Evolutionary conservation across 2,329 filamentous ascomycete species (phyloP).

Genomic region (Verticillium alfalfae): DNA sequence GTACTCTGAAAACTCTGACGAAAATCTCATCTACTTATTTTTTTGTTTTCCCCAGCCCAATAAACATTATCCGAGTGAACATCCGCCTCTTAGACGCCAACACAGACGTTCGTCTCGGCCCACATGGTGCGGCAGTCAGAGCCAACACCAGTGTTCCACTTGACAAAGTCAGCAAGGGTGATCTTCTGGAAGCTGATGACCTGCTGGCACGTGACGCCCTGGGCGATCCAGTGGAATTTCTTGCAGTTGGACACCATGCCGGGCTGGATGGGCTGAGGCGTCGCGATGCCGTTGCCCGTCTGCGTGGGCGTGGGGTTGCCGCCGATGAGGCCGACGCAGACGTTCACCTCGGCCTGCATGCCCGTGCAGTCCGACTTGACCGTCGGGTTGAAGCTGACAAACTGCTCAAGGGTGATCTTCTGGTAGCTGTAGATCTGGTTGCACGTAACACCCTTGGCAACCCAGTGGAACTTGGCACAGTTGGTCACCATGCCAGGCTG

Average conservation of each 20-base stretch:
- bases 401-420: slow-evolving; percentile 6
- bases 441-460: slow-evolving; percentile 7
- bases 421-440: background rate
- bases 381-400: slow-evolving; percentile 12
- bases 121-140: slow-evolving; percentile 9
- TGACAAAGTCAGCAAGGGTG: slow-evolving; percentile 6
- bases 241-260: slow-evolving; percentile 13
- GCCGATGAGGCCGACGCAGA: no score
- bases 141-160: slow-evolving; percentile 12
- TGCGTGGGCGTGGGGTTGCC: background rate
- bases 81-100: background rate
- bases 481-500: slow-evolving; percentile 12
- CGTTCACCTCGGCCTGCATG: slow-evolving; percentile 2
- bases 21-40: no score
- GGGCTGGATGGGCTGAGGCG: slow-evolving; percentile 9
- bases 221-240: slow-evolving; percentile 11
- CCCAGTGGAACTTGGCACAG: slow-evolving; percentile 13
- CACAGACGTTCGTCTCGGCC: slow-evolving; percentile 7
- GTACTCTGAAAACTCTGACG: no score
- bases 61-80: no score
- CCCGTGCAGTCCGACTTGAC: slow-evolving; percentile 6
- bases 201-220: slow-evolving; percentile 6
- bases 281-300: slow-evolving; percentile 3
- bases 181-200: slow-evolving; percentile 6
- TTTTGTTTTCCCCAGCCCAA: no score